Evolutionary conservation across 2,329 filamentous ascomycete genomes (phyloP).

Genomic region (Metarhizium robertsii): DNA sequence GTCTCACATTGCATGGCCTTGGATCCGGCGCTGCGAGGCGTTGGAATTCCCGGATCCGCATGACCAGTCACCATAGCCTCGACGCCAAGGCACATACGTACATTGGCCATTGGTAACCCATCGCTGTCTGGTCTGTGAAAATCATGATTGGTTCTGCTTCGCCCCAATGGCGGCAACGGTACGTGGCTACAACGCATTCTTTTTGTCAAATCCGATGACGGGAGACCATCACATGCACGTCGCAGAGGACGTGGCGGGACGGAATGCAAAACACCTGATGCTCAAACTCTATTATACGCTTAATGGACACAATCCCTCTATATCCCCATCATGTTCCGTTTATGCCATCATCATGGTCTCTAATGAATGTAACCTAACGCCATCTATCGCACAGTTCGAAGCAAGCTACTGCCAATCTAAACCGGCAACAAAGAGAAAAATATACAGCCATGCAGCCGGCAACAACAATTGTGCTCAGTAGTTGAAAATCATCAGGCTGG

Average conservation of each 20-base stretch:
- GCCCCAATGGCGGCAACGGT: no score
- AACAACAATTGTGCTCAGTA: conserved; percentile 5
- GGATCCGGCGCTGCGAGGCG: no score
- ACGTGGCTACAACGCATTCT: not conserved
- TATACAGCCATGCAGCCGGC: not conserved
- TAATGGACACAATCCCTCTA: not conserved
- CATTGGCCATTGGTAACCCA: no score
- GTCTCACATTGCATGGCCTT: no score
- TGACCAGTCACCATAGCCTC: no score
- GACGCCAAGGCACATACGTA: no score
- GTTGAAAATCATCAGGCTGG: conserved; percentile 43
- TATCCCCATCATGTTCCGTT: not conserved
- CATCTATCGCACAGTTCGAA: not conserved
- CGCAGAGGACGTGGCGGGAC: not conserved
- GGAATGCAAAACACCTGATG: not conserved
- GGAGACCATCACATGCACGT: not conserved
- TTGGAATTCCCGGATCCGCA: no score
- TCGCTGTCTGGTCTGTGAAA: no score
- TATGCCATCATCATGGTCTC: no score
- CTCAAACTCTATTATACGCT: not conserved
- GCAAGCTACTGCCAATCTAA: not conserved
- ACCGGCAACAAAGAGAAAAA: not conserved
- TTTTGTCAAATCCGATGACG: not conserved
- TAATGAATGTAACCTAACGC: not conserved
- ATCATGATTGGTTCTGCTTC: no score